Conservation (phyloP, 176 grass and related monocot genomes). For the Zea luxurians region DNA sequence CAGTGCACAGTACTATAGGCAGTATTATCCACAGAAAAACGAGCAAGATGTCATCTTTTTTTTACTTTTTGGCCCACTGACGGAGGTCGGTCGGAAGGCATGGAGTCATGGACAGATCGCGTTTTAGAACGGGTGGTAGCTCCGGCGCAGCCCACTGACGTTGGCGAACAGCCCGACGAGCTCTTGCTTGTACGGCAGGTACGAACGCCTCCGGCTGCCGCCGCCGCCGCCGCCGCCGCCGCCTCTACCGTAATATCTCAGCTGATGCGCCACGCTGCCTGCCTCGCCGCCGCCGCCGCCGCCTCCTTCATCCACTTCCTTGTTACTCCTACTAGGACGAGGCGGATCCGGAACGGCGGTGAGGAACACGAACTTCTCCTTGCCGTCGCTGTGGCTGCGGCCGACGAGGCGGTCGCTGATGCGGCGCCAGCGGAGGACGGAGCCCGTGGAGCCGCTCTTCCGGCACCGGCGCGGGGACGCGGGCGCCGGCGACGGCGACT, state of each 20-base stretch:
- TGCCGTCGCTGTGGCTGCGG: constrained; percentile 93
- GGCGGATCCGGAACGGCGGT: constrained; percentile 14
- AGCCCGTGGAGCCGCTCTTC: constrained; percentile 91
- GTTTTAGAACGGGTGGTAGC: constrained; percentile 60
- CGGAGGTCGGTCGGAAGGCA: too few relatives aligned
- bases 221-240: constrained; percentile 21
- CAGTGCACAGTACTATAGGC: background rate
- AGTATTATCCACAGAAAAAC: constrained; percentile 32
- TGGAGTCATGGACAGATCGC: background rate
- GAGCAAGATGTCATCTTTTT: too few relatives aligned
- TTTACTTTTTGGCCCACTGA: too few relatives aligned
- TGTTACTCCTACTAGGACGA: background rate
- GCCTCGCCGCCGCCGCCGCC: constrained; percentile 12
- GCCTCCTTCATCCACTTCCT: constrained; percentile 10
- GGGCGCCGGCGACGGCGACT: constrained; percentile 36
- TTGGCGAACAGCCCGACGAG: constrained; percentile 76
- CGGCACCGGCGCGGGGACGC: constrained; percentile 55
- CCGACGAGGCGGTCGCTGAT: constrained; percentile 78
- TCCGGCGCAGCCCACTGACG: constrained; percentile 68
- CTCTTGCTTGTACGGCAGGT: constrained; percentile 84
- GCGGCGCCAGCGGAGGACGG: constrained; percentile 73
- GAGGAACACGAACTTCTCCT: constrained; percentile 96
- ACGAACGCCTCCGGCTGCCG: constrained; percentile 51
- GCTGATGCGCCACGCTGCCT: background rate
- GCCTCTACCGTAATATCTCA: constrained; percentile 52